Conservation (phyloP, 345 rosid species). For the Lepidium sativum region DNA sequence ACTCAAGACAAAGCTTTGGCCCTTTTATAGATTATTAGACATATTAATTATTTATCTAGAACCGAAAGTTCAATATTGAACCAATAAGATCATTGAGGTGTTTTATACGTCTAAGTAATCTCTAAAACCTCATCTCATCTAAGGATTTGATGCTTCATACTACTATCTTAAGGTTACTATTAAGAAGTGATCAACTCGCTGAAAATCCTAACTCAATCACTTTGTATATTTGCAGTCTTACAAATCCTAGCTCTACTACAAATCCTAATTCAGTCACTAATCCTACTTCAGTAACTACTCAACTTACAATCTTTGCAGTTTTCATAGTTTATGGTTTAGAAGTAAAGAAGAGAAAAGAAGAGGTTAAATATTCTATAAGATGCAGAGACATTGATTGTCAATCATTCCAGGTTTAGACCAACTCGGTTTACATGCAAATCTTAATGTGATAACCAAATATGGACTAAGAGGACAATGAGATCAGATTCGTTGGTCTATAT, state of each 20-base stretch:
- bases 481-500: slow-evolving; percentile 4
- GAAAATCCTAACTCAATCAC: not conserved
- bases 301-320: not conserved
- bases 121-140: slow-evolving; percentile 16
- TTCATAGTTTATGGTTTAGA: not conserved
- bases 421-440: not conserved
- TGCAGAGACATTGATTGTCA: not conserved
- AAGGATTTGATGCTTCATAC: not conserved
- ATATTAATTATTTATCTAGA: slow-evolving; percentile 2
- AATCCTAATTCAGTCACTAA: no score
- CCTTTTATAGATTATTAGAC: no score
- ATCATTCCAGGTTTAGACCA: not conserved
- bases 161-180: slow-evolving; percentile 26
- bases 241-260: no score
- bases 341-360: not conserved
- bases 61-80: slow-evolving; percentile 20
- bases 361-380: slow-evolving; percentile 3
- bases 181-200: no score
- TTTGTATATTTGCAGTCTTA: no score
- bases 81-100: slow-evolving; percentile 16
- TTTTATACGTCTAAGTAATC: slow-evolving; percentile 13
- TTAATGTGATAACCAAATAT: slow-evolving; percentile 9
- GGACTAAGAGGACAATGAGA: not conserved
- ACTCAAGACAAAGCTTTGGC: no score
- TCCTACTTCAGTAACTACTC: no score